Percentiles rank a stretch among this genome's conserved stretches.
Conservation (phyloP, 148 eudicot genomes). For the Amaranthus hypochondriacus region DNA sequence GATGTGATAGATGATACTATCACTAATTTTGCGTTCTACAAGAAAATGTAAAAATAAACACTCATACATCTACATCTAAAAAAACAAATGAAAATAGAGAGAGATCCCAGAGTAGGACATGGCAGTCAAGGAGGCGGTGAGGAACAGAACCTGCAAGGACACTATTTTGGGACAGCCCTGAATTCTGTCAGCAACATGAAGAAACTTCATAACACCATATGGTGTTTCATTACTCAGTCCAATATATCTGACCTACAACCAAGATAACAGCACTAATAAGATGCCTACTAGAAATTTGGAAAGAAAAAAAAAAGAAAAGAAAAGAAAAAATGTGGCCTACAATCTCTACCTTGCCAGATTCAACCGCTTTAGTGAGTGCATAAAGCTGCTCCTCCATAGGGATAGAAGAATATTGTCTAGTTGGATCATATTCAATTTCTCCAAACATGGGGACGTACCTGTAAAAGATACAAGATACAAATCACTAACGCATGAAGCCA, state of each 20-base stretch:
- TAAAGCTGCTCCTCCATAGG: constrained; percentile 74
- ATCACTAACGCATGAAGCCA: background rate
- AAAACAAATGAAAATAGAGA: background rate
- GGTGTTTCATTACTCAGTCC: constrained; percentile 94
- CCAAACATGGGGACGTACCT: constrained; percentile 98
- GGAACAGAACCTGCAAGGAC: constrained; percentile 64
- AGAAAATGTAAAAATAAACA: too few relatives aligned
- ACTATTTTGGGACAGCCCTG: constrained; percentile 44
- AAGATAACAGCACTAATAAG: constrained; percentile 6
- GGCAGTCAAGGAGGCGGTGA: background rate
- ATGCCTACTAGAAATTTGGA: background rate
- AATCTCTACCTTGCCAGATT: constrained; percentile 74
- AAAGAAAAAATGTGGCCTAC: background rate
- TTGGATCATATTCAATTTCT: constrained; percentile 72
- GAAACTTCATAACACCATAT: constrained; percentile 87
- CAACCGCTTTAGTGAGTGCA: constrained; percentile 61
- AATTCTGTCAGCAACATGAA: constrained; percentile 40
- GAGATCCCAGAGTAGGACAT: background rate
- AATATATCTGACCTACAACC: constrained; percentile 68
- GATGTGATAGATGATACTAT: background rate
- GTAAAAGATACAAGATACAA: constrained; percentile 22
- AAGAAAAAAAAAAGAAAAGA: too few relatives aligned
- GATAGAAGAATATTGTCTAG: constrained; percentile 43
- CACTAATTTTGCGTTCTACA: too few relatives aligned
- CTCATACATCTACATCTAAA: background rate